Base-by-base conservation (phyloP, 805 yeast genomes). In the Metschnikowia corniflorae region DNA sequence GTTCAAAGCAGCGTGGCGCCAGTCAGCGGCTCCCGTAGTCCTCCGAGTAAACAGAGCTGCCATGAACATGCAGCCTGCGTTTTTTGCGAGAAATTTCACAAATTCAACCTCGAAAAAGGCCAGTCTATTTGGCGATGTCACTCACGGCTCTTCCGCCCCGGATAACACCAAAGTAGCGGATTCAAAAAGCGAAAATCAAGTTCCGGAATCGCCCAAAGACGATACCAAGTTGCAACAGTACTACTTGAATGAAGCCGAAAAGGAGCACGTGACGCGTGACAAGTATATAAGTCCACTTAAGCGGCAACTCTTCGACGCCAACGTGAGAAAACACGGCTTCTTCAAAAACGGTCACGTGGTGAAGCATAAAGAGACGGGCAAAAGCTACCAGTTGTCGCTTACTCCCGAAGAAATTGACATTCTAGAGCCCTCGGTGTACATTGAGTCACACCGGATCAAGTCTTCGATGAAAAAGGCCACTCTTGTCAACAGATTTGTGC, bases 391-490 rank as follows among this genome's bases (percentile, higher is more conserved):
- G 46, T 64, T 91, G 44, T 63, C 69, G 22, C 70, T 91, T 35
- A 65, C 77, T 4, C 64, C 65, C 26, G 71, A 74, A 37, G 95
- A 88, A 58, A 77, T 86, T 37, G 83, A 82, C 37, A 75, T 80
- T 2, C 70, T 91, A 42, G 96, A 88, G 60, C 97, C 97, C 16
- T 79, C 93, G 9, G 75, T 91, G n/a, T 87, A 79, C 61, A 62
- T 85, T 39, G 75, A 82, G 57, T 83, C 95, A 8, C 81, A 72
- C 68, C 75, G 97, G 61, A 73, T 89, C 50, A 86, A 86, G 59
- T 76, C 89, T n/a, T 81, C 95, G 5, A 76, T 82, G 69, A 91
- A 91, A 63, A 91, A 91, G 64, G 86, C 93, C 29, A 86, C 86
- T 8, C 68, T 79, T 26, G 83, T 87, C 32, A 70, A 86, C 47